Conservation (phyloP, 2,329 filamentous ascomycete species). For the Calcarisporium arbuscula region DNA sequence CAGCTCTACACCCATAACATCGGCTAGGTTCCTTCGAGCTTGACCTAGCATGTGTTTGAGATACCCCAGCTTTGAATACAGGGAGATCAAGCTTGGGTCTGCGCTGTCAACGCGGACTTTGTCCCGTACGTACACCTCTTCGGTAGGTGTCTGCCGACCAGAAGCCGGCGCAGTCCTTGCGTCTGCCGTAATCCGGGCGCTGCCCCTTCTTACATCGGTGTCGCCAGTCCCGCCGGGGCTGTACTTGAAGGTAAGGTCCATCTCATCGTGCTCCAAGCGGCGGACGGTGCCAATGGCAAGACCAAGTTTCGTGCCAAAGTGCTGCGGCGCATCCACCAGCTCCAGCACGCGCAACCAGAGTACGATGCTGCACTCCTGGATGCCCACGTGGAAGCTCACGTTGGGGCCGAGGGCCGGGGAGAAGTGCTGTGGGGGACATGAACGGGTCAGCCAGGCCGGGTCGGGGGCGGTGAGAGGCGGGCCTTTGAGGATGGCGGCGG, state of each 20-base stretch:
- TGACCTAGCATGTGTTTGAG: conserved; percentile 67
- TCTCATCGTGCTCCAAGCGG: conserved; percentile 70
- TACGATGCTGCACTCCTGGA: conserved; percentile 65
- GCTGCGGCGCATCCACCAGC: conserved; percentile 55
- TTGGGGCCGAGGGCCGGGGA: conserved; percentile 42
- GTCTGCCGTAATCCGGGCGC: conserved; percentile 18
- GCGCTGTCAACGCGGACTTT: conserved; percentile 86
- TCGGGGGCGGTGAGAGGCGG: conserved; percentile 32
- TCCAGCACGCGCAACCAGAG: conserved; percentile 66
- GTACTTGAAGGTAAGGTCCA: conserved; percentile 68
- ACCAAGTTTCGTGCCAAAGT: conserved; percentile 60
- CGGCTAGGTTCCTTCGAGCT: conserved; percentile 64
- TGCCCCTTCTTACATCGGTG: conserved; percentile 18
- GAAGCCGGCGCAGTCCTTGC: conserved; percentile 8
- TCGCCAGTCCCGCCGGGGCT: conserved; percentile 24
- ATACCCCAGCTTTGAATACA: conserved; percentile 76
- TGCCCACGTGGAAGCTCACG: conserved; percentile 67
- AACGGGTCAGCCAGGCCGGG: conserved; percentile 37
- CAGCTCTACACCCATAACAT: conserved; percentile 63
- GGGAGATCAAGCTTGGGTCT: conserved; percentile 77
- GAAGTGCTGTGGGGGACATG: conserved; percentile 39
- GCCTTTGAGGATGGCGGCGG: conserved; percentile 50
- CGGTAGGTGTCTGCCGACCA: conserved; percentile 12
- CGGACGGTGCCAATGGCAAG: conserved; percentile 60
- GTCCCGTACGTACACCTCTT: conserved; percentile 77